Conservation (phyloP, 768 basidiomycete genomes). For the Rhizopogon roseolus region DNA sequence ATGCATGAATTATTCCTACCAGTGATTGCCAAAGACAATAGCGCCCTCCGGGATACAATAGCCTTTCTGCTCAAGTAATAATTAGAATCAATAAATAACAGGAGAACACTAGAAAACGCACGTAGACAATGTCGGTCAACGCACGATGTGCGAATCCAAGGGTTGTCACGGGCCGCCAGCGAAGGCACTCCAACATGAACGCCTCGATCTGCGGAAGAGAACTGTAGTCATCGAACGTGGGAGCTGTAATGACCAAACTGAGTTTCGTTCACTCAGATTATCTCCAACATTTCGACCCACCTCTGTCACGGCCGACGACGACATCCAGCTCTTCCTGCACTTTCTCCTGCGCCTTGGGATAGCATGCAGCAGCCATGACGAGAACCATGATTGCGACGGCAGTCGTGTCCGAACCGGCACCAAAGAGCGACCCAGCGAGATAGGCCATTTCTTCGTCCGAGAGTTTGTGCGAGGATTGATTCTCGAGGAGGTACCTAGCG, state of each 20-base stretch:
- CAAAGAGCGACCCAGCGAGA: conserved; percentile 60
- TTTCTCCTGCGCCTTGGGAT: conserved; percentile 44
- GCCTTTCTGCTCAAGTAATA: conserved; percentile 19
- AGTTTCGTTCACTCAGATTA: background rate
- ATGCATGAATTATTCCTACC: conserved; percentile 13
- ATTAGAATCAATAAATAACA: background rate
- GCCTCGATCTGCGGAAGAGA: conserved; percentile 34
- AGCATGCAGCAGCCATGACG: conserved; percentile 54
- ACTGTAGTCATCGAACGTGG: conserved; percentile 35
- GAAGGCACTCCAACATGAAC: conserved; percentile 35
- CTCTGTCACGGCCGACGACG: conserved; percentile 42
- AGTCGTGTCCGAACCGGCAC: conserved; percentile 64
- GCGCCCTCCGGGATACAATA: conserved; percentile 33
- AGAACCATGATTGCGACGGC: conserved; percentile 52
- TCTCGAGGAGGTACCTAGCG: conserved; percentile 53
- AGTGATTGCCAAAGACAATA: conserved; percentile 32
- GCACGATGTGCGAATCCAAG: conserved; percentile 61
- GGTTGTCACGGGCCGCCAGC: conserved; percentile 37
- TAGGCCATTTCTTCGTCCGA: conserved; percentile 57
- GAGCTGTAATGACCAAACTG: conserved; percentile 21
- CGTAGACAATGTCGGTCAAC: conserved; percentile 61
- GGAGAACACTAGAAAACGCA: conserved; percentile 16
- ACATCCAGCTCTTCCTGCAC: conserved; percentile 54
- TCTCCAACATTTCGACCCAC: conserved; percentile 7
- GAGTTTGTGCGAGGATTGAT: conserved; percentile 48